Evolutionary conservation across 805 yeast species (phyloP), one percentile per base, ranked within the genome.

Genomic region (Isabelozyma pseudorhagii): DNA sequence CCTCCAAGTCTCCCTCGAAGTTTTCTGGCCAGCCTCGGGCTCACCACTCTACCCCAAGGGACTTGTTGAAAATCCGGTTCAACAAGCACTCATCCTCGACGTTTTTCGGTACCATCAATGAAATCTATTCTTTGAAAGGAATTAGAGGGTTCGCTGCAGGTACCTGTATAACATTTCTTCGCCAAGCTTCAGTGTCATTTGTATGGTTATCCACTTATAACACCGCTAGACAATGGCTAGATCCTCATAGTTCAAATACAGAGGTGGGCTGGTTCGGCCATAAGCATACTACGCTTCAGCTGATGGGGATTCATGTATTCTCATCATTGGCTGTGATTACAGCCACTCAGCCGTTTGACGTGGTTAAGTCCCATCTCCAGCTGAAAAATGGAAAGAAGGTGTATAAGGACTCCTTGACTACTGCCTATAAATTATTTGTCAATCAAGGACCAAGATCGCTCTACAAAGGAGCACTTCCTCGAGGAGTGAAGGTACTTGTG

Each of bases 271-370:
- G 78, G 77, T 77, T 79, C 38, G 74, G 78, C 14, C 75, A 76
- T 52, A 71, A 78, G 58, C 69, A 66, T 39, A 69, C 75, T 5
- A 57, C 66, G 6, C 38, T 66, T 3, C 72, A 71, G 50, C 72
- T 67, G 63, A 56, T 83, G 8, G 90, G 94, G 5, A 68, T 84
- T 9, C 76, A 74, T 46, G 51, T 72, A 5, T 73, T 81, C 1
- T 82, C 96, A 2, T 83, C 94, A 0, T 67, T 79, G 3, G 86
- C 90, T 0, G 96, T 89, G 28, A 87, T 89, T 18, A 82, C 80
- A 0, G 71, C 80, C 0, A 92, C 97, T 0, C 98, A 90, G 68
- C 97, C 97, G 0, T 72, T 92, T 28, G 97, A 92, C 68, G 89
- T 89, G 2, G 68, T 92, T 44, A 92, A 92, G 70, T 82, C 97